Evolutionary conservation across 805 yeast species (phyloP), one percentile per base, ranked within the genome.

Genomic region (Candida dajiaensis): DNA sequence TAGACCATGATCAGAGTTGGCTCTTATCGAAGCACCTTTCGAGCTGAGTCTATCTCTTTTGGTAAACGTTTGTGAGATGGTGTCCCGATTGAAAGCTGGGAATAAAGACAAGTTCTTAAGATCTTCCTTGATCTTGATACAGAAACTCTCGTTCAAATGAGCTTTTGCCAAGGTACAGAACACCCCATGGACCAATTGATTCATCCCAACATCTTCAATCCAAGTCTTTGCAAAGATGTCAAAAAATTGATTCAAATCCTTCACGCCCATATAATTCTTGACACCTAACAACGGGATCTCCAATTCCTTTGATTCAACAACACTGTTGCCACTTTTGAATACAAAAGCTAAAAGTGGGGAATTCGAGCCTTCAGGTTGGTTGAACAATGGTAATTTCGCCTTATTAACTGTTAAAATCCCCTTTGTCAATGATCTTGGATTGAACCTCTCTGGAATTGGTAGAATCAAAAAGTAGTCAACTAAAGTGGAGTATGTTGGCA

Each of bases 191-290:
- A 73, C 50, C 29, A 76, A 58, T 25, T 62, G 61, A 15, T 58
- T 56, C 42, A 66, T 60, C 13, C 63, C 58, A 12, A 66, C 48
- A 9, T 58, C 59, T 20, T 58, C 55, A 3, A 66, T 53, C 80
- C 78, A 76, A 12, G 57, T 59, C 22, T 55, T 53, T 0, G 77
- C 73, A 54, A 76, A 64, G 1, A 53, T 48, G 49, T 74, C 78
- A 54, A 75, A 73, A 43, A 72, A 67, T 11, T 45, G 40, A 21
- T 53, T 53, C 29, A 49, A 45, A 13, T 41, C 49, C 4, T 49
- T 44, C 4, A 37, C 16, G 0, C 48, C 45, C 13, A 49, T 38
- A 7, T 43, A 31, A 4, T 19, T 37, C 35, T 52, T 45, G 12
- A 40, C 38, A 12, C 40, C 41, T 33, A 53, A 36, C 39, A 48